Percentiles rank a stretch among this genome's conserved stretches.
These are phyloP conservation scores for Pilasporangium apinafurcum DNA, from an alignment of 352 stramenopile genomes.

Conservation along the genomic window DNA sequence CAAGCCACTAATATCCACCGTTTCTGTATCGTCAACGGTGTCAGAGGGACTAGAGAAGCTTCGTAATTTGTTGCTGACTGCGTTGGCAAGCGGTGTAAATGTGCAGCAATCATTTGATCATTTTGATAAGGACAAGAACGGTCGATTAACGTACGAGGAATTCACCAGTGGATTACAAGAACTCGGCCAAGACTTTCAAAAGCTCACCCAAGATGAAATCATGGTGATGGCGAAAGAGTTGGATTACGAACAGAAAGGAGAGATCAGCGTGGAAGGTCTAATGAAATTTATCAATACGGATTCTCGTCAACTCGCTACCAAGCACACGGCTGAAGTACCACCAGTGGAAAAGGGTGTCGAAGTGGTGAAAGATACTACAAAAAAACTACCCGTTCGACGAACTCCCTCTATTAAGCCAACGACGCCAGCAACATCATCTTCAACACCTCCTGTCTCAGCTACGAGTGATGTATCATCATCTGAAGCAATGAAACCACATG, in stretches of 20 bases:
- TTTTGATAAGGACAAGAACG: constrained; percentile 71
- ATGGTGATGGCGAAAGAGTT: constrained; percentile 25
- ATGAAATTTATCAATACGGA: constrained; percentile 15
- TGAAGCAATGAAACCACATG: background rate
- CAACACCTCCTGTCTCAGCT: background rate
- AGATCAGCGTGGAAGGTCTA: constrained; percentile 36
- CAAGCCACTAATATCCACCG: background rate
- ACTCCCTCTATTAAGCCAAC: background rate
- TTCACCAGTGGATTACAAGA: constrained; percentile 38
- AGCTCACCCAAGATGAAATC: constrained; percentile 21
- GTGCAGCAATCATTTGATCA: constrained; percentile 57
- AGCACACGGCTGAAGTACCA: no score
- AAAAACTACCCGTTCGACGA: no score
- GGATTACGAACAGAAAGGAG: constrained; percentile 17
- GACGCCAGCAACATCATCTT: background rate
- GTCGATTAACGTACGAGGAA: constrained; percentile 42
- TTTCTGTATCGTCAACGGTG: background rate
- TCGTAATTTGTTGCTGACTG: constrained; percentile 33
- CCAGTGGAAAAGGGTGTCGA: no score
- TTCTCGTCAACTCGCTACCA: background rate
- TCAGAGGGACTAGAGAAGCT: constrained; percentile 26
- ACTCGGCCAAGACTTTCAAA: constrained; percentile 29
- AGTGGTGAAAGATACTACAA: no score
- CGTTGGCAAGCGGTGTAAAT: constrained; percentile 36
- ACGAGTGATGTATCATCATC: background rate